phyloP scores from a whole-genome alignment of 2,329 filamentous ascomycete genomes.

The Amauroascus niger region DNA sequence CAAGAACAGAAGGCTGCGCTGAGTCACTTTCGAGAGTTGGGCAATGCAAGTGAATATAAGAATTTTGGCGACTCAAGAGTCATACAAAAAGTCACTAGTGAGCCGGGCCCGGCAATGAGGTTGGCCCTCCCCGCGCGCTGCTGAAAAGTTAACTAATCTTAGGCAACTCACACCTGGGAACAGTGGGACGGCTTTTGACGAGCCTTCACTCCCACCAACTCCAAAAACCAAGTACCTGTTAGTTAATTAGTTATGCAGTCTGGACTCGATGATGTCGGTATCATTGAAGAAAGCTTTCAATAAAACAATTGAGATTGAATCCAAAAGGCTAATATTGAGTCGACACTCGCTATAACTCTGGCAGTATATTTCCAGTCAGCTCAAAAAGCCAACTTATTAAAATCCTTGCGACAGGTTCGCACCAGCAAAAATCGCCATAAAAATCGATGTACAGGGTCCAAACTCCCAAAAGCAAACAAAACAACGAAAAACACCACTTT shows the following conservation, averaged over 20 bases:
- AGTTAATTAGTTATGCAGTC: no score
- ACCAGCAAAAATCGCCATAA: not conserved
- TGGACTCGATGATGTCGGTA: no score
- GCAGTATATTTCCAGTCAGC: not conserved
- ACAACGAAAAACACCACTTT: not conserved
- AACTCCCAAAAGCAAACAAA: not conserved
- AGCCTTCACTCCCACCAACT: not conserved
- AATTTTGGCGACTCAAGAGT: not conserved
- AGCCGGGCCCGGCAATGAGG: not conserved
- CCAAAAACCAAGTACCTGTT: not conserved
- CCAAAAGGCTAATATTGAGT: not conserved
- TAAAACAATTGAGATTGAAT: not conserved
- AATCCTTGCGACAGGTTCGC: slow-evolving; percentile 1
- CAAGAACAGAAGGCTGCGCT: not conserved
- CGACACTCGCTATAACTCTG: not conserved
- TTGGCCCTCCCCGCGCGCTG: not conserved
- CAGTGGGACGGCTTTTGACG: not conserved
- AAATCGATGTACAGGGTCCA: no score
- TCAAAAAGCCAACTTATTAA: not conserved
- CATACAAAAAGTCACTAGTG: not conserved
- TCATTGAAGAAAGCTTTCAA: not conserved
- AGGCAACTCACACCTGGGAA: not conserved
- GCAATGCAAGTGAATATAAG: not conserved
- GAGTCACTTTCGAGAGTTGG: not conserved
- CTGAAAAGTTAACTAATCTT: not conserved